Base-by-base conservation (phyloP, 2,329 filamentous ascomycete species). In the Boeremia lycopersici region DNA sequence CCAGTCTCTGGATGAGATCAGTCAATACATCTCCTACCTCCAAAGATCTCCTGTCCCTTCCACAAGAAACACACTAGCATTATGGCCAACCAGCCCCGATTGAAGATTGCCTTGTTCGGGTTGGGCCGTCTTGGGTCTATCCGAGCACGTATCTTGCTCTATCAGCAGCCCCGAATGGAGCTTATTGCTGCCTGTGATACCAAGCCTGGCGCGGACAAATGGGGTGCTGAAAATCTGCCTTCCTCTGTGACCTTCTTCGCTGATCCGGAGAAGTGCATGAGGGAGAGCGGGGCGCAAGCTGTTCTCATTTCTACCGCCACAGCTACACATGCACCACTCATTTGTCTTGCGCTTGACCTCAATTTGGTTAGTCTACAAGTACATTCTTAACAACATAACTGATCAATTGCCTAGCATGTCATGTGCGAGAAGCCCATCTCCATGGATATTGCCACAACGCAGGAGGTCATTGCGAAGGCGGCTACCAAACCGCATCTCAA, bases 391-490 rank as follows among this genome's bases (percentile, higher is more conserved):
- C 25, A 15, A 41, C 23, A 15, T 41, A 1, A 13, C 39, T 41
- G 25, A 41, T 13, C 2, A 25, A 17, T 6, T 3, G 15, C 9
- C n/a, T n/a, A 41, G 43, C 53, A 56, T 23, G 53, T 51, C 12
- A 50, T 56, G 53, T 51, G 46, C 47, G 53, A 56, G 35, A 51
- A 56, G 53, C 53, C 53, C 23, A 51, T 47, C 9, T 46, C 53
- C 13, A 48, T 56, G 15, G 53, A 51, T 15, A 34, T 56, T 29
- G 15, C 29, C 11, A 46, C 53, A 17, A 46, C 53, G 12, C 31
- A 34, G 25, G 26, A 34, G 19, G 53, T 46, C n/a, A 35, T 51
- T 4, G 35, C 30, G 4, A 53, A 53, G 36, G 42, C 49, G 8
- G n/a, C 28, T 10, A 47, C 42, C 1, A 31, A 35, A 33, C 49